Base-by-base conservation (phyloP, 2,329 filamentous ascomycete species). In the Colletotrichum falcatum region DNA sequence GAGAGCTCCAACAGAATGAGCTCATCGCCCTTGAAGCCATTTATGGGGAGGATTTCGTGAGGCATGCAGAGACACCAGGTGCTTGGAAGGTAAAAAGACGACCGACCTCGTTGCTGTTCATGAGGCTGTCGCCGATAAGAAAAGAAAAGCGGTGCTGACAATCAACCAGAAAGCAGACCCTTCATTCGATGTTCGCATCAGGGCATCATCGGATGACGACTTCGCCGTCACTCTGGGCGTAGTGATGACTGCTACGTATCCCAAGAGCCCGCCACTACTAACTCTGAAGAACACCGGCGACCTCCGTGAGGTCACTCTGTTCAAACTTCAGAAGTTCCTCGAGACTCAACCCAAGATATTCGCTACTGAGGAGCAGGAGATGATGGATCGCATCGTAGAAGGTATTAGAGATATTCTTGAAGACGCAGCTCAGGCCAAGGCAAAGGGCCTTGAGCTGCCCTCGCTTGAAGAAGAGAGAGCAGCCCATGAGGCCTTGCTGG, bases 391-490 rank as follows among this genome's bases (percentile, higher is more conserved):
- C 65, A 85, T 97, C 39, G 83, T 95, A 12, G 88, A 89, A 72
- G 89, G 88, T 3, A 89, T 93, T 59, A 90, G 94, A 11, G 90
- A 91, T 56, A 90, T 95, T 12, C 86, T 98, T 5, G 94, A 98
- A 80, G 93, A 97, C 79, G 94, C 94, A n/a, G 93, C 94, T 1
- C 86, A 91, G 74, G 90, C 91, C 35, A 92, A 92, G 74, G 91
- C 92, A 58, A 89, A 91, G 65, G 92, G 94, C 39, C 88, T 90
- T 65, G 88, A 94, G 72, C 83, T 97, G 20, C 94, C 94, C 1
- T 97, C 94, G 39, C 85, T 98, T 8, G 94, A 97, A 76, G 94
- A 97, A 76, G 95, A 98, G 80, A 89, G 95, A 48, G 94, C 92
- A 35, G 90, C 90, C 18, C 94, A 97, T 72, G 93, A 97, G 81